Evolutionary conservation across 164 flowering plant genomes (phyloP).

Genomic region (Umbilicus rupestris): DNA sequence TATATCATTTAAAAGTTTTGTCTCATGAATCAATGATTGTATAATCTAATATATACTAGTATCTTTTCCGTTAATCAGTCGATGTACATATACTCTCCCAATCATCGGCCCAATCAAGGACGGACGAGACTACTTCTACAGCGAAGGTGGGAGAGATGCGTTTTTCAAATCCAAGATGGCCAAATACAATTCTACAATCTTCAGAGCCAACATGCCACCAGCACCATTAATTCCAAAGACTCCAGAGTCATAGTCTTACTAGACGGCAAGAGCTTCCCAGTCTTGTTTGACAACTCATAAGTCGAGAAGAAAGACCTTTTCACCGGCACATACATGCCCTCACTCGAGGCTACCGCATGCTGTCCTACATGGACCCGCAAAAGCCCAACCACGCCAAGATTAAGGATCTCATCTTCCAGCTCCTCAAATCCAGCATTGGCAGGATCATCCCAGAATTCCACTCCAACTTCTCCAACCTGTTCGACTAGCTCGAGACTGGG

Average conservation of each 20-base stretch:
- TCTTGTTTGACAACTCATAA: conserved; percentile 59
- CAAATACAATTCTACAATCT: conserved; percentile 63
- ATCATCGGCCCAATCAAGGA: conserved; percentile 57
- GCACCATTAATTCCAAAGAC: conserved; percentile 54
- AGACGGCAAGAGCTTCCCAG: conserved; percentile 71
- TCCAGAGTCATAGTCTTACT: conserved; percentile 55
- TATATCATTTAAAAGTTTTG: too few relatives aligned
- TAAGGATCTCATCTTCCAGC: conserved; percentile 47
- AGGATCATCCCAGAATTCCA: conserved; percentile 60
- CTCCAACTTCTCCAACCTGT: conserved; percentile 26
- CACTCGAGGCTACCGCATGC: conserved; percentile 82
- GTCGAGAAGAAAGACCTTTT: conserved; percentile 73
- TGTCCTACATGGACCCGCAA: conserved; percentile 72
- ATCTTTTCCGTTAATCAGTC: too few relatives aligned
- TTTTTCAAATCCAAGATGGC: conserved; percentile 48
- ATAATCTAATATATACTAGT: too few relatives aligned
- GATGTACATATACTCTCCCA: too few relatives aligned
- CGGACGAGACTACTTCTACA: conserved; percentile 57
- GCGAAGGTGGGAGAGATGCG: conserved; percentile 62
- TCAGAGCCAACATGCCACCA: conserved; percentile 76
- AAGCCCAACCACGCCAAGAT: conserved; percentile 69
- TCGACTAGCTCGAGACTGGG: conserved; percentile 39
- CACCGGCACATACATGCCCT: conserved; percentile 81
- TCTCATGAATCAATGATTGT: too few relatives aligned
- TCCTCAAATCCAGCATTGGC: conserved; percentile 40